These are phyloP conservation scores for Durio zibethinus DNA, from an alignment of 345 rosid species.

Conservation along the genomic window DNA sequence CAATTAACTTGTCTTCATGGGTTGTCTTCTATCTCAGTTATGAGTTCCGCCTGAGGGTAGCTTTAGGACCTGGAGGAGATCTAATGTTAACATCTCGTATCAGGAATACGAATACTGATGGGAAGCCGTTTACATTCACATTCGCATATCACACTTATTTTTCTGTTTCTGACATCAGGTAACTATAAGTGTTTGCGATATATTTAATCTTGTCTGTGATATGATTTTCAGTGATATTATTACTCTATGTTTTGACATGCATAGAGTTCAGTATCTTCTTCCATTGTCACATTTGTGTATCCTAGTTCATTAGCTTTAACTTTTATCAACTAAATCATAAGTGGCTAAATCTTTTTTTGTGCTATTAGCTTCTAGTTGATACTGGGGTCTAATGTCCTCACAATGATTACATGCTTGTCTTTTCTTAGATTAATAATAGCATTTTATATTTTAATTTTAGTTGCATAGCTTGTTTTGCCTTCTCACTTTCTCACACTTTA, in stretches of 20 bases:
- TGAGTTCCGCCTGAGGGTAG: constrained; percentile 86
- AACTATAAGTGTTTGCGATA: constrained; percentile 2
- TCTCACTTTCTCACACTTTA: background rate
- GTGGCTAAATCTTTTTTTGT: background rate
- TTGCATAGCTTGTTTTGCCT: background rate
- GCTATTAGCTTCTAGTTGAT: background rate
- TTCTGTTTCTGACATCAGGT: constrained; percentile 96
- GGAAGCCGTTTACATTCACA: constrained; percentile 84
- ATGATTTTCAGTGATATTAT: background rate
- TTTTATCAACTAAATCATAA: background rate
- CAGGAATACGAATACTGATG: constrained; percentile 76
- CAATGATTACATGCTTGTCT: background rate
- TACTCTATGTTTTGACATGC: no score
- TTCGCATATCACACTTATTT: constrained; percentile 96
- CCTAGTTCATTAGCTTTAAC: background rate
- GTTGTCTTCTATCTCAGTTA: constrained; percentile 41
- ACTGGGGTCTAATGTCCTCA: background rate
- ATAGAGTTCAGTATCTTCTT: background rate
- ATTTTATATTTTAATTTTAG: background rate
- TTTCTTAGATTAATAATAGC: background rate
- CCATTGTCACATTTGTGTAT: background rate
- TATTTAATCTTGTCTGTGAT: background rate
- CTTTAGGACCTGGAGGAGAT: constrained; percentile 78
- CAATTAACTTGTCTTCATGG: background rate
- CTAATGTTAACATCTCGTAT: constrained; percentile 80